These are phyloP conservation scores for Mycosarcoma maydis DNA, from an alignment of 1,284 basidiomycete species.

Conservation along the genomic window DNA sequence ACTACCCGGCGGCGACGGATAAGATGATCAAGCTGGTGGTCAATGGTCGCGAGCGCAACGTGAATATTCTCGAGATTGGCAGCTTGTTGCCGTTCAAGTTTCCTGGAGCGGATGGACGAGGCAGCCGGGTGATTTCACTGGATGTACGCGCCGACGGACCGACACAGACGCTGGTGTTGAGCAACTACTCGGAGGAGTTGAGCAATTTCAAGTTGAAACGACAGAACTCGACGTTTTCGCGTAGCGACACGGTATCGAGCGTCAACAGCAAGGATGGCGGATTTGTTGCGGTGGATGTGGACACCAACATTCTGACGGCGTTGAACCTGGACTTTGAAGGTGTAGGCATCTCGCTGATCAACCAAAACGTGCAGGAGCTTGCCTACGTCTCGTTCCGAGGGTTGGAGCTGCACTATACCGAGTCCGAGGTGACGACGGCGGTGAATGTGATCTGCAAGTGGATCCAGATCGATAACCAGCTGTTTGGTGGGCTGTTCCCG, in stretches of 20 bases:
- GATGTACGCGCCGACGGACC: constrained; percentile 92
- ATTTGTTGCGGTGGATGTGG: constrained; percentile 85
- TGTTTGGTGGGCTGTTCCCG: constrained; percentile 94
- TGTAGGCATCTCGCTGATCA: constrained; percentile 91
- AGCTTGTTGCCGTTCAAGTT: constrained; percentile 90
- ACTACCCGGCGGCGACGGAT: constrained; percentile 83
- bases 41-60: constrained; percentile 76
- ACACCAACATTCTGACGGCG: constrained; percentile 76
- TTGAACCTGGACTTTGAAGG: constrained; percentile 85
- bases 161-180: constrained; percentile 86
- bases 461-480: constrained; percentile 90
- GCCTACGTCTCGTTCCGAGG: constrained; percentile 84
- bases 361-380: constrained; percentile 86
- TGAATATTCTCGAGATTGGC: constrained; percentile 97
- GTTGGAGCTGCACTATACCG: constrained; percentile 85
- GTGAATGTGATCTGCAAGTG: constrained; percentile 85
- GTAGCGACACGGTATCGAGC: constrained; percentile 77
- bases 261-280: constrained; percentile 71
- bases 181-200: constrained; percentile 83
- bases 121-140: constrained; percentile 77
- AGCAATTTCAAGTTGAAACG: constrained; percentile 88
- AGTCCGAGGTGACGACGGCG: constrained; percentile 82
- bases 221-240: constrained; percentile 71
- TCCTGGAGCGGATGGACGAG: constrained; percentile 62
- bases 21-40: constrained; percentile 79